These are phyloP conservation scores for Glycine tomentella DNA, from an alignment of 306 rosid genomes.

Conservation along the genomic window DNA sequence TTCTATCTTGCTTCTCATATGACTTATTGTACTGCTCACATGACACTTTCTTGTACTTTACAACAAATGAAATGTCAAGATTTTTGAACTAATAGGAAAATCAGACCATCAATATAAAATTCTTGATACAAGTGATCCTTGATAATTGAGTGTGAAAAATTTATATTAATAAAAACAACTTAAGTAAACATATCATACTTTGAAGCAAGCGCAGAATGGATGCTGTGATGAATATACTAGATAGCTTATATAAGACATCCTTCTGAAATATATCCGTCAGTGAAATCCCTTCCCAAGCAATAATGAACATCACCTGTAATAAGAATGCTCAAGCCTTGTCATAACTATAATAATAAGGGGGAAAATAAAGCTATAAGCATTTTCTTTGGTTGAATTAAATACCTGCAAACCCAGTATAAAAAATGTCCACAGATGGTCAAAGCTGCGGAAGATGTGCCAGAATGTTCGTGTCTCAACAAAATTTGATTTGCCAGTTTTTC, in stretches of 20 bases:
- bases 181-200: constrained; percentile 61
- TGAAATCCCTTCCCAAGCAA: constrained; percentile 75
- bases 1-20: constrained; percentile 20
- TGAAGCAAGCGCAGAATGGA: constrained; percentile 92
- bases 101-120: constrained; percentile 17
- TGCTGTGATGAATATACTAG: constrained; percentile 96
- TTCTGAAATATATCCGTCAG: constrained; percentile 62
- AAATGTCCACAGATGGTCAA: constrained; percentile 97
- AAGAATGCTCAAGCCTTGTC: constrained; percentile 42
- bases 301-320: constrained; percentile 74
- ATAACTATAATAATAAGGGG: constrained; percentile 46
- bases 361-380: constrained; percentile 18
- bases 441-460: constrained; percentile 94
- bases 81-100: constrained; percentile 25
- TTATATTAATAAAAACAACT: constrained; percentile 18
- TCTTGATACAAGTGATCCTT: constrained; percentile 11
- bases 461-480: constrained; percentile 89
- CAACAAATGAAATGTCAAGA: constrained; percentile 34
- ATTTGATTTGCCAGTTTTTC: constrained; percentile 81
- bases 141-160: constrained; percentile 22
- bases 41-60: constrained; percentile 31
- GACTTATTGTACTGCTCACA: constrained; percentile 15
- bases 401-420: constrained; percentile 91
- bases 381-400: constrained; percentile 47
- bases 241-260: constrained; percentile 69